Evolutionary conservation across 2,329 filamentous ascomycete genomes (phyloP).

Genomic region (Davidsoniella virescens): DNA sequence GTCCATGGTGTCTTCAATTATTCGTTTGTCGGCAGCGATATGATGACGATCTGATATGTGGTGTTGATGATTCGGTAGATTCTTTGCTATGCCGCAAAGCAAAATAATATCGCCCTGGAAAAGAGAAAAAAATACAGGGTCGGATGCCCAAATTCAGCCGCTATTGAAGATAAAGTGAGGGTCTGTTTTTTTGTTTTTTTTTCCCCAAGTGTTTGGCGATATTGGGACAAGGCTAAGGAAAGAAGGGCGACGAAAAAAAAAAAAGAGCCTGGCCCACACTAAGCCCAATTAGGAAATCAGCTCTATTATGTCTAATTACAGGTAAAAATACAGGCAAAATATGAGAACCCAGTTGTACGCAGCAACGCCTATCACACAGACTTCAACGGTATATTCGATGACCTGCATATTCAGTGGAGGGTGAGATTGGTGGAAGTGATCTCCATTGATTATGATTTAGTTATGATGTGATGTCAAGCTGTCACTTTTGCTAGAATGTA

Average conservation of each 20-base stretch:
- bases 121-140: neutral
- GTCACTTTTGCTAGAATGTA: too few relatives aligned
- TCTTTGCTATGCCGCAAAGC: neutral
- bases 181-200: neutral
- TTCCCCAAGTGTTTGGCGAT: neutral
- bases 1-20: constrained; percentile 49
- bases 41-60: neutral
- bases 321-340: too few relatives aligned
- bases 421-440: too few relatives aligned
- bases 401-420: too few relatives aligned
- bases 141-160: neutral
- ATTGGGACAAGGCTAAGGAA: constrained; percentile 10
- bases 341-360: neutral
- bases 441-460: too few relatives aligned
- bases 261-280: constrained; percentile 13
- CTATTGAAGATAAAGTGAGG: neutral
- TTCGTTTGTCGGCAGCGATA: neutral
- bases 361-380: neutral
- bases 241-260: constrained; percentile 3
- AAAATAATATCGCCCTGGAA: neutral
- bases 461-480: too few relatives aligned
- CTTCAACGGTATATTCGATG: too few relatives aligned
- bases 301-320: constrained; percentile 2
- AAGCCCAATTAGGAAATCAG: constrained; percentile 15
- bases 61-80: too few relatives aligned